These are phyloP conservation scores for Platismatia glauca DNA, from an alignment of 495 filamentous ascomycete species.

Conservation along the genomic window DNA sequence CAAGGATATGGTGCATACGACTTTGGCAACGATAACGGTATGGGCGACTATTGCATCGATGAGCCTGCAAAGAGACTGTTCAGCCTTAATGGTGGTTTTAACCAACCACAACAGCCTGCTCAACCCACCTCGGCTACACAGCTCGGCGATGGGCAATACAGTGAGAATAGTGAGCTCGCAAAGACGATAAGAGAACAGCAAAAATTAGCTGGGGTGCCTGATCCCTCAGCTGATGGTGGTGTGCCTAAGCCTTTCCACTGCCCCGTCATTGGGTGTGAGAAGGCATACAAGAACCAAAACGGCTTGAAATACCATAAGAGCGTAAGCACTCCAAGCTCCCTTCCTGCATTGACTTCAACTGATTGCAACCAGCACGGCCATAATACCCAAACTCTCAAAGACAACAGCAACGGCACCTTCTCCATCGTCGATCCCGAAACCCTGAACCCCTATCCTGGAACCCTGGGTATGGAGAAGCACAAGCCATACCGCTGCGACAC, in stretches of 20 bases:
- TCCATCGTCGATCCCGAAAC: conserved; percentile 98
- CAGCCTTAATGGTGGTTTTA: conserved; percentile 70
- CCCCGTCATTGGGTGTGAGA: conserved; percentile 96
- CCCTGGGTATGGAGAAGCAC: conserved; percentile 98
- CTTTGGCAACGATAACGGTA: conserved; percentile 41
- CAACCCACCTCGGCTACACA: conserved; percentile 43
- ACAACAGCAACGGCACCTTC: conserved; percentile 93
- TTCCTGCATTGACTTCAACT: background rate
- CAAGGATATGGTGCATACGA: conserved; percentile 29
- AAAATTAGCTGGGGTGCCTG: conserved; percentile 54
- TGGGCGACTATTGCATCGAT: conserved; percentile 77
- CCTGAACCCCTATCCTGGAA: conserved; percentile 85
- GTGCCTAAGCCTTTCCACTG: conserved; percentile 96
- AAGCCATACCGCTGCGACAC: conserved; percentile 96
- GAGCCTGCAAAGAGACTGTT: conserved; percentile 91
- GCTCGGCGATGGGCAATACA: conserved; percentile 61
- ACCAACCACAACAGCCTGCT: conserved; percentile 52
- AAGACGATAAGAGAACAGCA: conserved; percentile 65
- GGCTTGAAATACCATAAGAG: conserved; percentile 80
- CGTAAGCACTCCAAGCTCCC: conserved; percentile 38
- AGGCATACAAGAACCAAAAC: conserved; percentile 99
- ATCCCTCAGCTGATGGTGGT: conserved; percentile 46
- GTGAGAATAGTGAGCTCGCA: conserved; percentile 65
- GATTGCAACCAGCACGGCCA: conserved; percentile 66
- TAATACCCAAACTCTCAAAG: conserved; percentile 88